Percentiles rank a stretch among this genome's conserved stretches.
These are phyloP conservation scores for Oehlia diaphana DNA, from an alignment of 192 early-diverging fungal genomes.

Conservation along the genomic window DNA sequence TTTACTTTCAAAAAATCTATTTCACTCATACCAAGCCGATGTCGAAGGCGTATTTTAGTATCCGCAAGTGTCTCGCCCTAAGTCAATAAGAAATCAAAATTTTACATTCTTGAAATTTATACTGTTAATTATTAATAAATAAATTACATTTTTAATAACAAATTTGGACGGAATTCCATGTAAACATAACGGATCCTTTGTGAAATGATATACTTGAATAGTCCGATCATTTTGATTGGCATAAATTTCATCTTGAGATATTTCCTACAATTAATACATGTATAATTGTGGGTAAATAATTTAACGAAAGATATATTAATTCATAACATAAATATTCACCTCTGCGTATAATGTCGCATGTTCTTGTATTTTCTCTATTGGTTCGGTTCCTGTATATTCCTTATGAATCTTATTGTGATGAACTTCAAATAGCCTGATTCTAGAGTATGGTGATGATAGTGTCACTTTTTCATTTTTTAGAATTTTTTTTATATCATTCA, in stretches of 20 bases:
- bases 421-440: conserved; percentile 62
- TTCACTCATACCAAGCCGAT: conserved; percentile 72
- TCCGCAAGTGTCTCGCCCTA: conserved; percentile 70
- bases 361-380: conserved; percentile 47
- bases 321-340: conserved; percentile 14
- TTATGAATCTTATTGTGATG: conserved; percentile 46
- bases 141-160: conserved; percentile 48
- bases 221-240: conserved; percentile 37
- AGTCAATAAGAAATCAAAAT: background rate
- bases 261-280: conserved; percentile 29
- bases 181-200: conserved; percentile 59
- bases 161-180: conserved; percentile 89
- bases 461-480: conserved; percentile 45
- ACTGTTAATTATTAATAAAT: background rate
- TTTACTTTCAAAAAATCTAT: conserved; percentile 81
- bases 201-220: conserved; percentile 79
- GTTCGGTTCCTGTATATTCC: conserved; percentile 47
- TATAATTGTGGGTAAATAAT: background rate
- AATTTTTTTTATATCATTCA: conserved; percentile 53
- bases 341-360: conserved; percentile 60
- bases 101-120: no score
- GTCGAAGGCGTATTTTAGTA: conserved; percentile 73
- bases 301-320: no score
- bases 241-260: conserved; percentile 49
- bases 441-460: conserved; percentile 40